Percentiles rank a stretch among this genome's conserved stretches.
These are phyloP conservation scores for Wickerhamomyces hampshirensis DNA, from an alignment of 805 yeast species.

Conservation along the genomic window DNA sequence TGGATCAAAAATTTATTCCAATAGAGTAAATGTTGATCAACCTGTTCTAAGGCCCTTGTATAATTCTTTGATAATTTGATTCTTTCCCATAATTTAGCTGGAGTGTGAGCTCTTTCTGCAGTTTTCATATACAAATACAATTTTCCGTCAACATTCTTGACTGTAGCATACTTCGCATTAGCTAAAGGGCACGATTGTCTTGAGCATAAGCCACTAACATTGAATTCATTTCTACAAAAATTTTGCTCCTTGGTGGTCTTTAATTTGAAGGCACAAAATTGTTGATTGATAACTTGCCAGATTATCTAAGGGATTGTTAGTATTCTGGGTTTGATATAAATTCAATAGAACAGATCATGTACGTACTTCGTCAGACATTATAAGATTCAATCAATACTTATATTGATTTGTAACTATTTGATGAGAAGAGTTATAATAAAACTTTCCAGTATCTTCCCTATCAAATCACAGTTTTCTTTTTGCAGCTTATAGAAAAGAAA, in stretches of 20 bases:
- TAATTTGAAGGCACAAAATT: constrained; percentile 91
- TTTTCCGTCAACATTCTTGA: constrained; percentile 73
- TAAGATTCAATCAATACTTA: neutral
- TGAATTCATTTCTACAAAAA: constrained; percentile 94
- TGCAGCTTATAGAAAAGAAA: neutral
- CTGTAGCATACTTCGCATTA: constrained; percentile 86
- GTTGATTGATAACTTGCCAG: constrained; percentile 96
- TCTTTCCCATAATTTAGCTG: constrained; percentile 92
- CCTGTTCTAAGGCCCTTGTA: constrained; percentile 79
- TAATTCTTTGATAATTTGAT: constrained; percentile 87
- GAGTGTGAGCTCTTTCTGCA: constrained; percentile 95
- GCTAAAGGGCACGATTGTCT: constrained; percentile 97
- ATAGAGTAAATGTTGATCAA: constrained; percentile 80
- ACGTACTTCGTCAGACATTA: constrained; percentile 26
- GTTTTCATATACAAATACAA: constrained; percentile 91
- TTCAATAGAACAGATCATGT: neutral
- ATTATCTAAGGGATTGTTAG: constrained; percentile 49
- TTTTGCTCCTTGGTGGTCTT: constrained; percentile 85
- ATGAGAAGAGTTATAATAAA: no score
- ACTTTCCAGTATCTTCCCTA: no score
- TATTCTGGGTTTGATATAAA: neutral
- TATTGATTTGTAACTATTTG: no score
- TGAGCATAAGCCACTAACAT: constrained; percentile 89
- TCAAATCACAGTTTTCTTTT: constrained; percentile 1
- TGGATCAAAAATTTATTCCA: constrained; percentile 92